Evolutionary conservation across 257 asterid species (phyloP).

Genomic region (Parsonsia alboflavescens): DNA sequence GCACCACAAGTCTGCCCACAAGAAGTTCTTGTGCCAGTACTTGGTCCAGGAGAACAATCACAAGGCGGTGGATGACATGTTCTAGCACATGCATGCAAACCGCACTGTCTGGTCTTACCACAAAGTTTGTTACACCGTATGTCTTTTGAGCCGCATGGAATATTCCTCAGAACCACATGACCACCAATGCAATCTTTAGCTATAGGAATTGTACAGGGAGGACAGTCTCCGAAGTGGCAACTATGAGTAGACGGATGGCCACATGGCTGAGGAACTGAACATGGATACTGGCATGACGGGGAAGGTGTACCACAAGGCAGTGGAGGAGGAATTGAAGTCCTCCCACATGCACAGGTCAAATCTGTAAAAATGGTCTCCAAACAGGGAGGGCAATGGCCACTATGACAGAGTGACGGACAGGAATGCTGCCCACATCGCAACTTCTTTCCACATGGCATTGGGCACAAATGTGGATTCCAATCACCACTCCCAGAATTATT

Average conservation of each 20-base stretch:
- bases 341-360: slow-evolving; percentile 90
- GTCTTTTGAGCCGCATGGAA: slow-evolving; percentile 94
- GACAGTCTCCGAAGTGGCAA: slow-evolving; percentile 97
- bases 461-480: slow-evolving; percentile 83
- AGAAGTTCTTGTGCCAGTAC: slow-evolving; percentile 43
- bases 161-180: slow-evolving; percentile 76
- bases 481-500: slow-evolving; percentile 34
- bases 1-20: slow-evolving; percentile 96
- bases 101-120: slow-evolving; percentile 95
- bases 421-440: slow-evolving; percentile 96
- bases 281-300: slow-evolving; percentile 86
- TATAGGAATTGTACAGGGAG: slow-evolving; percentile 83
- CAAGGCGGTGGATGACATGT: slow-evolving; percentile 85
- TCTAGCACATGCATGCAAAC: slow-evolving; percentile 90
- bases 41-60: slow-evolving; percentile 46
- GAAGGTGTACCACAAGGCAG: slow-evolving; percentile 88
- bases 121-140: slow-evolving; percentile 87
- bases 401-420: slow-evolving; percentile 82
- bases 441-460: slow-evolving; percentile 95
- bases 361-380: slow-evolving; percentile 80
- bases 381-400: slow-evolving; percentile 99
- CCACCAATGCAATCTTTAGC: slow-evolving; percentile 96
- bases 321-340: slow-evolving; percentile 94
- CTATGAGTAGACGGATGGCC: slow-evolving; percentile 94
- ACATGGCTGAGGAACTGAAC: slow-evolving; percentile 90